Percentiles rank a stretch among this genome's conserved stretches.
phyloP scores from a whole-genome alignment of 495 filamentous ascomycete species.

The Cercophora newfieldiana region DNA sequence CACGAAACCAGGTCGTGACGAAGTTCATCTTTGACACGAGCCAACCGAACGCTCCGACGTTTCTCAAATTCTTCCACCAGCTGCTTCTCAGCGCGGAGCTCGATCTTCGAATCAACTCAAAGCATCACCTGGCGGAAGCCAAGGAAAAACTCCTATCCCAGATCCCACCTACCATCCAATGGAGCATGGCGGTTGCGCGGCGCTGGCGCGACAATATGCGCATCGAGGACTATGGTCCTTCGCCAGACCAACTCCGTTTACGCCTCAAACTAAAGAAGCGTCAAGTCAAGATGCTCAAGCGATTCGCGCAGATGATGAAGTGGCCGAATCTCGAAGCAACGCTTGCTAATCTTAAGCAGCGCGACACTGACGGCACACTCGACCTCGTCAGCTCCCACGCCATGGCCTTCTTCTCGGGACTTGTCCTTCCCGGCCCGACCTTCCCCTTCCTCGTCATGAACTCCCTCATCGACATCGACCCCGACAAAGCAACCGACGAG shows the following conservation, averaged over 20 bases:
- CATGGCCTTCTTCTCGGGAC: conserved; percentile 71
- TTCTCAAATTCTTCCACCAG: conserved; percentile 70
- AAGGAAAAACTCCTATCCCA: conserved; percentile 57
- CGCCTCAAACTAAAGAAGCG: conserved; percentile 57
- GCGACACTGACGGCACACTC: conserved; percentile 53
- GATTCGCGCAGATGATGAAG: conserved; percentile 68
- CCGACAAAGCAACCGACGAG: conserved; percentile 55
- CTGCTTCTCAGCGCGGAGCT: conserved; percentile 68
- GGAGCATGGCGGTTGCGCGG: conserved; percentile 66
- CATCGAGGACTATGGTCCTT: conserved; percentile 51
- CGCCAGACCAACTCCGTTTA: conserved; percentile 50
- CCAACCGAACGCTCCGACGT: conserved; percentile 36
- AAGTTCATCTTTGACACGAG: conserved; percentile 58
- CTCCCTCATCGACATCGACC: conserved; percentile 68
- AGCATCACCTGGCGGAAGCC: conserved; percentile 51
- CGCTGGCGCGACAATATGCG: conserved; percentile 68
- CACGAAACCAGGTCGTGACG: conserved; percentile 64
- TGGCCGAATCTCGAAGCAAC: conserved; percentile 71
- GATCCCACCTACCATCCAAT: conserved; percentile 66
- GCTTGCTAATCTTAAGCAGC: conserved; percentile 56
- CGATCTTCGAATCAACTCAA: conserved; percentile 60
- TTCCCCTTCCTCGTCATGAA: conserved; percentile 74
- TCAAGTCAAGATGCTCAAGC: conserved; percentile 63
- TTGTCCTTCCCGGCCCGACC: conserved; percentile 67
- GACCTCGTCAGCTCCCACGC: conserved; percentile 63